A percentile compares a stretch with the other conserved stretches of the same genome.
phyloP scores from a whole-genome alignment of 331 rosid genomes.

The Cydonia oblonga region DNA sequence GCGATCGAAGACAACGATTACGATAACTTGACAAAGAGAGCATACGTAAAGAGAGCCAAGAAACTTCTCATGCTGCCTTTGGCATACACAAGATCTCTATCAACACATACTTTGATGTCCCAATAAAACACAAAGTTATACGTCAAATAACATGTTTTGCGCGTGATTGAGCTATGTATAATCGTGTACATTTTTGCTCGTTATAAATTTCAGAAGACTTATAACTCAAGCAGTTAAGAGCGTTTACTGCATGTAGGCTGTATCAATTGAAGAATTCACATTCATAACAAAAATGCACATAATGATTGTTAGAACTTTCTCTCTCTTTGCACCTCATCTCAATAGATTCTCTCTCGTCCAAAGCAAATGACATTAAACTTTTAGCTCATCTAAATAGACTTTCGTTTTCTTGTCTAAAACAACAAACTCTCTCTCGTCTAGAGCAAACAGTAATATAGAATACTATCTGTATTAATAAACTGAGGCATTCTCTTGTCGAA shows the following conservation, averaged over 20 bases:
- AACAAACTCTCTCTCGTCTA: too few species aligned
- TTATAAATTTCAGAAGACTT: background rate
- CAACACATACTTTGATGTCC: background rate
- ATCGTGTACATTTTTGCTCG: background rate
- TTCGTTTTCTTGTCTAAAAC: too few species aligned
- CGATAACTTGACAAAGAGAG: slow-evolving; percentile 68
- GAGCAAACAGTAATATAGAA: background rate
- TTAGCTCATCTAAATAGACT: too few species aligned
- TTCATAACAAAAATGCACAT: too few species aligned
- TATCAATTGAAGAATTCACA: background rate
- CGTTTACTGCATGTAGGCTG: too few species aligned
- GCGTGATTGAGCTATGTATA: background rate
- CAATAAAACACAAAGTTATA: background rate
- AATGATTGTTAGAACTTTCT: too few species aligned
- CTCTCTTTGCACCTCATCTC: too few species aligned
- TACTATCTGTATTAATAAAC: too few species aligned
- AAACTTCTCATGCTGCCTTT: slow-evolving; percentile 55
- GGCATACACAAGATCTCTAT: slow-evolving; percentile 55
- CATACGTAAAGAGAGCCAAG: slow-evolving; percentile 56
- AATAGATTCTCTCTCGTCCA: too few species aligned
- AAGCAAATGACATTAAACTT: too few species aligned
- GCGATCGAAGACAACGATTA: slow-evolving; percentile 72
- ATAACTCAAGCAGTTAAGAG: too few species aligned
- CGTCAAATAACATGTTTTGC: background rate
- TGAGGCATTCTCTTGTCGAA: background rate